Evolutionary conservation across 2,329 filamentous ascomycete species (phyloP), one percentile per base, ranked within the genome.

Genomic region (Trichoderma sp.): DNA sequence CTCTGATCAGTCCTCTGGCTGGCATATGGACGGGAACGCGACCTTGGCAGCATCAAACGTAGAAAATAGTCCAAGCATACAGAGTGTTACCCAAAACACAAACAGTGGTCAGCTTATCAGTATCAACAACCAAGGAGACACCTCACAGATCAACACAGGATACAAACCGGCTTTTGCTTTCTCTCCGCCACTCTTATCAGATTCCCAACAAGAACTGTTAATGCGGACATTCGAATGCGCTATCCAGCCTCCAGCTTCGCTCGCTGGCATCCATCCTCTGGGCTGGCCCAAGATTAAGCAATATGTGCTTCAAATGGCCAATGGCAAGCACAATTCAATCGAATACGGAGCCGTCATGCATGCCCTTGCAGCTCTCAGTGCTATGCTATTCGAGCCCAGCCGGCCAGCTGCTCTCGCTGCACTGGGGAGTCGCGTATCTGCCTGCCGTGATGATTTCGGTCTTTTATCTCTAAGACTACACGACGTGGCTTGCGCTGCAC

Each of bases 341-440:
- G 59, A 62, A 33, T 62, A 62, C 16, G 59, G 59, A 3, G 59
- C 59, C 4, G 59, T 62, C 29, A 62, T 62, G 59, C 59, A 62
- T 35, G 43, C 59, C 5, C 59, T 62, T 52, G 43, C 59, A 37
- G 59, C 59, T 52, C 59, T 62, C 59, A 62, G 59, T 35, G 59
- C 59, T 19, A 62, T 62, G 59, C 31, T 62, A 13, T 62, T 62
- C 1, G 59, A 62, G 43, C 59, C 59, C 27, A 62, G 59, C 19
- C 59, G 59, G 10, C 59, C 59, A 27, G 59, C 59, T 5, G 59
- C 59, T 52, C n/a, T 62, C 10, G 59, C 59, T 35, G 59, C 43
- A 5, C 11, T 62, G 13, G 59, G 59, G 1, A 62, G 59, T 11
- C 59, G 43, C 4, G 43, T 62, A 47, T 62, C 59, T 2, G 19